Evolutionary conservation across 441 rosid species (phyloP).

Genomic region (Macaranga tanarius): DNA sequence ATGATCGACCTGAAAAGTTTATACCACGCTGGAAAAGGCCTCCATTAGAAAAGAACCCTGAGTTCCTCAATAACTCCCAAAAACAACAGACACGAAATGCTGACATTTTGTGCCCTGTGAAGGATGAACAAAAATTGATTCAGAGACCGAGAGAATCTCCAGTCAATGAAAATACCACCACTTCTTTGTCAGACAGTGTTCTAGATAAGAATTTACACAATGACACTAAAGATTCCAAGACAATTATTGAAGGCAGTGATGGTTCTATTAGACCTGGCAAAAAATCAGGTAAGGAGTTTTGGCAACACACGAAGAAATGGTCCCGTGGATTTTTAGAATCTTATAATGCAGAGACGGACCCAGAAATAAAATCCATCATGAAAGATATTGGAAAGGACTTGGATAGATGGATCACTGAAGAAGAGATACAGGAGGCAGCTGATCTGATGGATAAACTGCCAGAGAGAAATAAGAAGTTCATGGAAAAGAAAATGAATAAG

Average conservation of each 20-base stretch:
- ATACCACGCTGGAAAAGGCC: constrained; percentile 91
- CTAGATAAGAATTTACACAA: constrained; percentile 22
- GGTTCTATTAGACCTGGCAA: constrained; percentile 82
- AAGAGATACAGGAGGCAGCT: constrained; percentile 81
- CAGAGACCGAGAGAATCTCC: constrained; percentile 37
- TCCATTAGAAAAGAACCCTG: constrained; percentile 54
- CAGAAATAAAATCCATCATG: constrained; percentile 76
- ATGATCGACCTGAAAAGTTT: constrained; percentile 77
- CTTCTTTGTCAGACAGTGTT: constrained; percentile 39
- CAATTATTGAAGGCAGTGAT: constrained; percentile 79
- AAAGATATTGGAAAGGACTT: constrained; percentile 89
- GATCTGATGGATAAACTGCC: constrained; percentile 61
- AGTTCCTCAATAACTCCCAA: constrained; percentile 48
- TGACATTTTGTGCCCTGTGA: constrained; percentile 32
- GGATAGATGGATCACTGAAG: constrained; percentile 91
- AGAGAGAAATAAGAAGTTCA: constrained; percentile 58
- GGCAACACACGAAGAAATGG: constrained; percentile 97
- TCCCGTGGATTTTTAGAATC: constrained; percentile 76
- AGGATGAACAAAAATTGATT: constrained; percentile 41
- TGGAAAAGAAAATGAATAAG: constrained; percentile 79
- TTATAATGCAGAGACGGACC: constrained; percentile 80
- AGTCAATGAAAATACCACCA: constrained; percentile 27
- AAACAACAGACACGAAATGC: constrained; percentile 52
- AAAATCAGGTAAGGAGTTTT: constrained; percentile 79
- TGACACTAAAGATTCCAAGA: constrained; percentile 45